Base-by-base conservation (phyloP, 1,284 basidiomycete genomes). In the Ceratobasidium theobromae region DNA sequence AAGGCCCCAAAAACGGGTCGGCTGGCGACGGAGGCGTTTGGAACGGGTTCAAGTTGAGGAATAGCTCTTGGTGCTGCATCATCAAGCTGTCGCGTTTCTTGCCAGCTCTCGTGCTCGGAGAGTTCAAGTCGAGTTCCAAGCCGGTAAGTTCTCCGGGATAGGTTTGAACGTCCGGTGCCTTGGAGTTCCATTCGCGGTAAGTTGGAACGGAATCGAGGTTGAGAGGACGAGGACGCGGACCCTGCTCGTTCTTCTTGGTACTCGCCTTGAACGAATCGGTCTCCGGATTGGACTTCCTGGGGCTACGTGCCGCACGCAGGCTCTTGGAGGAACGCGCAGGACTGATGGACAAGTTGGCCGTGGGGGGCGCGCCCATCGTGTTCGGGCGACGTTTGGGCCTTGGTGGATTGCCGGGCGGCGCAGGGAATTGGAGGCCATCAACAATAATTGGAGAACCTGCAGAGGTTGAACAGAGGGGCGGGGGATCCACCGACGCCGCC, bases 11-110 rank as follows among this genome's bases (percentile, higher is more conserved):
- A 33, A 62, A 52, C 33, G 58, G 48, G 21, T 40, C 46, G 23
- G 46, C 18, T n/a, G 58, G 58, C 14, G 58, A 62, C 3, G 58
- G 58, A 8, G 58, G 58, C 11, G 58, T 62, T 48, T 62, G 58
- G 48, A 62, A 62, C 18, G 58, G 58, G n/a, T 46, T 62, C 14
- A 23, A 33, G n/a, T 41, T 40, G 18, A 62, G 38, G 25, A 62
- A 62, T 6, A 62, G 25, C 25, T 62, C 46, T 23, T 62, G 58
- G 25, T 62, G 58, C 35, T 62, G 58, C 35, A 51, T 48, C 58
- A 62, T 62, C 9, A 62, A 48, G 35, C 58, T 62, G 27, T 62
- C 21, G 3, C 58, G 58, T 25, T 62, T 62, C 16, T 30, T 32
- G 8, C 35, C 48, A n/a, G 28, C 25, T 35, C 52, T 35, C 9